These are phyloP conservation scores for Xanthoceras sorbifolium DNA, from an alignment of 345 rosid species.

Conservation along the genomic window DNA sequence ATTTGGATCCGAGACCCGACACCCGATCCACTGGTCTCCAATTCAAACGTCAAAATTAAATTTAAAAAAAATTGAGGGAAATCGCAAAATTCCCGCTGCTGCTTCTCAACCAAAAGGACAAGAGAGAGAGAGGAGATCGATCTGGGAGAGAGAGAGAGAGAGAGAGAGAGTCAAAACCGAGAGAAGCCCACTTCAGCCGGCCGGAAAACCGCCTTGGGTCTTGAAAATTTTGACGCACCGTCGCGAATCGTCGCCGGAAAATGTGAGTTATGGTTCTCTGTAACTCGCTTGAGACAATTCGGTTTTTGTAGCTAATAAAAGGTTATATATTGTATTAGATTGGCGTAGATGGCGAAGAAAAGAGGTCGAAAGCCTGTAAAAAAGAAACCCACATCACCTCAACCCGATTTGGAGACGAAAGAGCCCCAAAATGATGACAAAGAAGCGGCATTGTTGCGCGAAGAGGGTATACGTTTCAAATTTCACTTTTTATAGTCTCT, in stretches of 20 bases:
- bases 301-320: neutral
- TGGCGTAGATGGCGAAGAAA: conserved; percentile 13
- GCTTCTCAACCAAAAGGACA: neutral
- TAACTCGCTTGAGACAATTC: neutral
- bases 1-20: neutral
- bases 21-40: neutral
- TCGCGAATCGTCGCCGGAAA: neutral
- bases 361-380: conserved; percentile 16
- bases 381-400: neutral
- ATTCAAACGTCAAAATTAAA: neutral
- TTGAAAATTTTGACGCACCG: neutral
- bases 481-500: neutral
- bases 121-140: neutral
- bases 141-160: neutral
- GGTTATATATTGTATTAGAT: neutral
- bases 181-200: neutral
- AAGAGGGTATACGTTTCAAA: conserved; percentile 9
- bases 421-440: conserved; percentile 7
- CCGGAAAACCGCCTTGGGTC: neutral
- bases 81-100: neutral
- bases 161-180: neutral
- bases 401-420: neutral
- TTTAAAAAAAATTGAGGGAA: too few relatives aligned
- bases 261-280: neutral
- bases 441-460: neutral